phyloP scores from a whole-genome alignment of 257 asterid species.

The Solanum pinnatisectum region DNA sequence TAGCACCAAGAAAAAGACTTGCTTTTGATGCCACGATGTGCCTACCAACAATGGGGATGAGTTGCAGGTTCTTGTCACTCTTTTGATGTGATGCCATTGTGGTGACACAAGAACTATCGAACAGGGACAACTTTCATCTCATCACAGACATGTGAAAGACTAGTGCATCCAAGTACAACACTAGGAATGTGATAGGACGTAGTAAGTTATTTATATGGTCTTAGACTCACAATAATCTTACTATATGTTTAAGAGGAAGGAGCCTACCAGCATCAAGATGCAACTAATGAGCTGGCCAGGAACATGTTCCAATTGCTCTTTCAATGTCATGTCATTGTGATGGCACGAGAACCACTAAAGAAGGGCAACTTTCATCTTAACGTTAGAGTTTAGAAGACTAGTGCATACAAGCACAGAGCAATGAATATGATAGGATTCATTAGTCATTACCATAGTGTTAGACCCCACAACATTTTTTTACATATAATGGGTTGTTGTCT shows the following conservation, averaged over 20 bases:
- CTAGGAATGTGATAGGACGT: background rate
- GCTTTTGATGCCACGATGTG: background rate
- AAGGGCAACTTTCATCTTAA: background rate
- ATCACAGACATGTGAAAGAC: background rate
- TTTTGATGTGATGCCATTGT: background rate
- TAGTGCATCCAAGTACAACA: background rate
- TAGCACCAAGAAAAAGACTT: background rate
- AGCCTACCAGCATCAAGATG: too few species aligned
- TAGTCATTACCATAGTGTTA: background rate
- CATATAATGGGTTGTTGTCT: background rate
- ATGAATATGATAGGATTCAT: background rate
- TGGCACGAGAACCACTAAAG: background rate
- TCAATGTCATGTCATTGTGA: background rate
- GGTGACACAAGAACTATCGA: background rate
- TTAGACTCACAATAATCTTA: too few species aligned
- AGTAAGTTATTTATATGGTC: too few species aligned
- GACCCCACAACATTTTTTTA: background rate
- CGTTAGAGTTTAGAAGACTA: background rate
- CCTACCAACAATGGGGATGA: background rate
- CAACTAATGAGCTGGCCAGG: background rate
- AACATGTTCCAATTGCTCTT: background rate
- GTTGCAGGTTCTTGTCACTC: background rate
- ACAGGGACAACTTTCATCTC: background rate
- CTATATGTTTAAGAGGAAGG: too few species aligned
- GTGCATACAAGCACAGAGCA: background rate